These are phyloP conservation scores for Neopestalotiopsis sp. DNA, from an alignment of 2,329 filamentous ascomycete genomes.

Conservation along the genomic window DNA sequence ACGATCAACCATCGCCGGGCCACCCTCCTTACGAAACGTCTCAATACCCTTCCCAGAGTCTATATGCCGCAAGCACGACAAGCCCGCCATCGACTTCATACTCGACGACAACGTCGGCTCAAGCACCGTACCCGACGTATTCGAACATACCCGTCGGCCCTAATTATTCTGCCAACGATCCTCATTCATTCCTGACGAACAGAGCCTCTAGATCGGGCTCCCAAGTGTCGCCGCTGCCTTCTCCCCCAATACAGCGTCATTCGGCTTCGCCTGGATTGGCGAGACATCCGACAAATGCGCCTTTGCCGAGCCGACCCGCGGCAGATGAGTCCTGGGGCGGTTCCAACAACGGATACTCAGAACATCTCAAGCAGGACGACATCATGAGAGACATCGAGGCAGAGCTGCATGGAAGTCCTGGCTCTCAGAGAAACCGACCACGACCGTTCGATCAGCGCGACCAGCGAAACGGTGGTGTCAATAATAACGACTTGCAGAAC, in stretches of 20 bases:
- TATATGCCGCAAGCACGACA: conserved; percentile 46
- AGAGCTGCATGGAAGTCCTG: conserved; percentile 49
- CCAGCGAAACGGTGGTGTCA: conserved; percentile 50
- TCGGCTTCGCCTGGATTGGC: conserved; percentile 51
- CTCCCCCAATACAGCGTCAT: conserved; percentile 48
- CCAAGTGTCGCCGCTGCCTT: conserved; percentile 52
- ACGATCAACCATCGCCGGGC: conserved; percentile 43
- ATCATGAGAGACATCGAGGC: conserved; percentile 65
- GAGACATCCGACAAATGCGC: conserved; percentile 65
- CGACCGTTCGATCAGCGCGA: conserved; percentile 37
- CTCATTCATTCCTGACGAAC: conserved; percentile 47
- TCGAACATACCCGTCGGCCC: conserved; percentile 60
- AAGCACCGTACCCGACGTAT: conserved; percentile 57
- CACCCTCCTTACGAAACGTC: conserved; percentile 32
- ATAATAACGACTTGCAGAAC: conserved; percentile 52
- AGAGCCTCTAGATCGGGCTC: conserved; percentile 56
- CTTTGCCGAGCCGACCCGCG: conserved; percentile 60
- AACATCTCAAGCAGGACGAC: conserved; percentile 53
- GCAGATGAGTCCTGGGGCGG: conserved; percentile 53
- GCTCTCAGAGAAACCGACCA: conserved; percentile 46
- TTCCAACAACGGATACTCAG: conserved; percentile 43
- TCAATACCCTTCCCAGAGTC: conserved; percentile 33
- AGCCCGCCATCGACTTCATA: conserved; percentile 45
- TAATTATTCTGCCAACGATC: conserved; percentile 53
- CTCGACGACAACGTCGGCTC: conserved; percentile 38